Base-by-base conservation (phyloP, 202 grass and related monocot genomes). In the Carex sylvatica region DNA sequence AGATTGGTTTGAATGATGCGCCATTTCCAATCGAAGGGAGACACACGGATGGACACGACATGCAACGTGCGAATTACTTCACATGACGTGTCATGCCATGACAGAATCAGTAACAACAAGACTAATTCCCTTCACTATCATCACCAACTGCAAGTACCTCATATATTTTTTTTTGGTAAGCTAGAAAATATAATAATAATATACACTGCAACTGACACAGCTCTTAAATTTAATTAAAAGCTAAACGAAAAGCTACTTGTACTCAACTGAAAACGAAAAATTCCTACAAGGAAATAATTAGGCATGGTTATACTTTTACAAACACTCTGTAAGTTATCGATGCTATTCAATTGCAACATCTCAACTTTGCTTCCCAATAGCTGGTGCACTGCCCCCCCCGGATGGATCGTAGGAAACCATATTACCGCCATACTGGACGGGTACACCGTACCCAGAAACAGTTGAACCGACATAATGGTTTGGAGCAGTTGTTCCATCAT, bases 311-410 rank as follows among this genome's bases (percentile, higher is more conserved):
- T 59, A 58, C 16, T 58, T 35, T 56, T 19, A 59, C 28, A 58
- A 36, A 59, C 16, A 2, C 52, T 35, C 33, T 40, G 38, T 40
- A 24, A 75, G 49, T 35, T 11, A 68, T 36, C 65, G 18, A 68
- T 16, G 26, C 24, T 20, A 55, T 55, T 31, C 38, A 26, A n/a
- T 56, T 33, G 26, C 13, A 75, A 18, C 18, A 19, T 38, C 74
- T 19, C 59, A 77, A 31, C 24, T 18, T 77, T 77, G 28, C 28
- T 56, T 59, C 4, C 52, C 30, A 38, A 16, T 18, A 77, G 24
- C 83, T 87, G 80, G 87, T 56, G 87, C 83, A 86, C 87, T 80
- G 65, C 53, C 83, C 35, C 65, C 84, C 82, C 83, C 81, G 9
- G 83, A 72, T 53, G 83, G 69, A 74, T 89, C 89, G 80, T 91